Base-by-base conservation (phyloP, 768 basidiomycete species). In the Solioccasus polychromus region DNA sequence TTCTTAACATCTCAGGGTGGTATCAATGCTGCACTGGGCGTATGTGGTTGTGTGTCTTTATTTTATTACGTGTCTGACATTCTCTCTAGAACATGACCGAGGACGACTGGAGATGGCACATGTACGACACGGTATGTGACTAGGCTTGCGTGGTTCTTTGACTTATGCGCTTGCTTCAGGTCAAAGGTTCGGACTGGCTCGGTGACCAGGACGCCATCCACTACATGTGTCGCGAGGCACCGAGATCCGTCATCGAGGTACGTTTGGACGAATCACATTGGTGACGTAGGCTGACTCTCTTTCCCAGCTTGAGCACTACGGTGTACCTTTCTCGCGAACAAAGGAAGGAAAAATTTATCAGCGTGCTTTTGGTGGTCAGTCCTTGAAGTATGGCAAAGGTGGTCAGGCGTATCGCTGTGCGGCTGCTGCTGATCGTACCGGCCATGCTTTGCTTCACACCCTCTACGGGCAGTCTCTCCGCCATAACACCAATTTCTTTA, bases 131-230 rank as follows among this genome's bases (percentile, higher is more conserved):
- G 41, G 91, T 91, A 65, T 59, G 86, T 6, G 38, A 28, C 18
- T 35, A 26, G 37, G 44, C 35, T 35, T 34, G 31, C 25, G 19
- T n/a, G 24, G 29, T 31, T 26, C 9, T 24, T 52, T 54, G 28
- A 47, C 47, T 63, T 39, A 50, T 59, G 42, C n/a, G 25, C 47
- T 30, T n/a, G 44, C 14, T 24, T 39, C 57, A 92, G 82, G 95
- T 98, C 47, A 99, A 99, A 78, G 96, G 96, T 51, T 96, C 93
- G 42, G 96, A 99, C 72, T 99, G 96, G 96, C 84, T 98, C 30
- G 96, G 96, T 68, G 96, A 99, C 74, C 93, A 94, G 71, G 96
- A 99, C 62, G 96, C 96, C 39, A 98, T 99, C 58, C 96, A 98
- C 63, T 99, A 98, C 74, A 99, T 99, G 96, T 96, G 92, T 68